Evolutionary conservation across 2,329 filamentous ascomycete genomes (phyloP).

Genomic region (Pseudocercospora vitis): DNA sequence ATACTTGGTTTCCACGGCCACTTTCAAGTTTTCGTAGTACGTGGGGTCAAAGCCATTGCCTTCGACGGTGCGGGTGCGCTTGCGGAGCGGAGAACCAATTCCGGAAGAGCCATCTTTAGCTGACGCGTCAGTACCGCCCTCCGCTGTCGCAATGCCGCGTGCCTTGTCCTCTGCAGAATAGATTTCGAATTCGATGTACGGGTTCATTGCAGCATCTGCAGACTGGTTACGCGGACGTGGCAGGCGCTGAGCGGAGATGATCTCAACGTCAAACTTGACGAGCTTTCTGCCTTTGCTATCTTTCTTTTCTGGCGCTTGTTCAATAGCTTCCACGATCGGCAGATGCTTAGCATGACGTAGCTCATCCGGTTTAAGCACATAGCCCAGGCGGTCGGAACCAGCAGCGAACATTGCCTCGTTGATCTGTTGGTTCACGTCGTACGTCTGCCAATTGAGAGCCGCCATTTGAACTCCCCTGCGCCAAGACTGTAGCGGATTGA

Average conservation of each 20-base stretch:
- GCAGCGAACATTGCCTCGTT: conserved; percentile 98
- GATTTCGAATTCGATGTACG: conserved; percentile 92
- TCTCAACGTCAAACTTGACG: conserved; percentile 79
- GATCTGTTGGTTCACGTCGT: conserved; percentile 91
- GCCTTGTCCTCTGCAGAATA: conserved; percentile 91
- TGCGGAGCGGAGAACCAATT: conserved; percentile 70
- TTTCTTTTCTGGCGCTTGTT: conserved; percentile 53
- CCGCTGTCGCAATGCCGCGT: conserved; percentile 66
- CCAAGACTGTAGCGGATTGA: conserved; percentile 92
- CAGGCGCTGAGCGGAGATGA: conserved; percentile 92
- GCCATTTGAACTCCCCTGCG: conserved; percentile 96
- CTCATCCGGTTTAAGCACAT: conserved; percentile 88
- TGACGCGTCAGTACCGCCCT: conserved; percentile 66
- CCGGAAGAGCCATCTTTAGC: conserved; percentile 64
- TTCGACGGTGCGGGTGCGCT: conserved; percentile 74
- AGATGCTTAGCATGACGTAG: conserved; percentile 67
- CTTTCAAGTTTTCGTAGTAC: conserved; percentile 76
- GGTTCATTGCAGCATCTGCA: conserved; percentile 76
- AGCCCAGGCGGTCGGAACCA: conserved; percentile 81
- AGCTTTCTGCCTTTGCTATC: conserved; percentile 73
- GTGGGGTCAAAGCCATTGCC: conserved; percentile 93
- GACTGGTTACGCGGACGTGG: conserved; percentile 75
- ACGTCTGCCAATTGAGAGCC: conserved; percentile 97
- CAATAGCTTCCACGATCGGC: conserved; percentile 54
- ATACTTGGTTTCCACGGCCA: conserved; percentile 88